Conservation (phyloP, 1,284 basidiomycete species). For the Trichosporon sp. region DNA sequence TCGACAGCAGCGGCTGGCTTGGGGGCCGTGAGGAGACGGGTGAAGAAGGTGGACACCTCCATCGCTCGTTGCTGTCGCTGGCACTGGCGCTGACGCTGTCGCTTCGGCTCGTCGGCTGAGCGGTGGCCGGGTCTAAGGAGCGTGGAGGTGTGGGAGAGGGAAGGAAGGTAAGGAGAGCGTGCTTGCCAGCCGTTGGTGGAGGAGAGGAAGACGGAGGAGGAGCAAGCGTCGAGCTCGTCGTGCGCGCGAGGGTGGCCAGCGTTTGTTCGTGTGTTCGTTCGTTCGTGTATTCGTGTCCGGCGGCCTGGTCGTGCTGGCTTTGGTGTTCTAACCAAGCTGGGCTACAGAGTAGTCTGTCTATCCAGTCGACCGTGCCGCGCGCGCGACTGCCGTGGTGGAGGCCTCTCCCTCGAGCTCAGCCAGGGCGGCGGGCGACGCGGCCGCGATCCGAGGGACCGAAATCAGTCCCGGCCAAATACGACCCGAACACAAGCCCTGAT, state of each 20-base stretch:
- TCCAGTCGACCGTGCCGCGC: no score
- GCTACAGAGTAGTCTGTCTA: no score
- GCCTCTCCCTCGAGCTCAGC: no score
- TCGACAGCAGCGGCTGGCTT: constrained; percentile 18
- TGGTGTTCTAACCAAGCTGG: no score
- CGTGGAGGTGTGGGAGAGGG: not conserved
- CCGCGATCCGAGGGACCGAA: not conserved
- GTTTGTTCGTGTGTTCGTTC: not conserved
- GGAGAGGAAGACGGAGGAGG: not conserved
- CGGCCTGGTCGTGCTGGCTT: no score
- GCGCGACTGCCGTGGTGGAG: constrained; percentile 1
- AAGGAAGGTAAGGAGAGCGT: not conserved
- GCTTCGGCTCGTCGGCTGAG: not conserved
- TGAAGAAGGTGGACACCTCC: constrained; percentile 43
- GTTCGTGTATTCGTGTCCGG: no score
- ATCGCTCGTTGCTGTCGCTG: constrained; percentile 11
- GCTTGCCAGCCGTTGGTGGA: not conserved
- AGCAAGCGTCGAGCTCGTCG: not conserved
- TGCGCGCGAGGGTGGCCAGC: no score
- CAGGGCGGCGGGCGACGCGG: no score
- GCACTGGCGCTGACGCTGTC: not conserved
- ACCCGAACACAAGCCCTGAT: not conserved
- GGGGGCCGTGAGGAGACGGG: constrained; percentile 37
- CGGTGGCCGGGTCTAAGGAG: not conserved
- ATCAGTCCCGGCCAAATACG: not conserved